Evolutionary conservation across 257 asterid species (phyloP).

Genomic region (Orobanche coerulescens): DNA sequence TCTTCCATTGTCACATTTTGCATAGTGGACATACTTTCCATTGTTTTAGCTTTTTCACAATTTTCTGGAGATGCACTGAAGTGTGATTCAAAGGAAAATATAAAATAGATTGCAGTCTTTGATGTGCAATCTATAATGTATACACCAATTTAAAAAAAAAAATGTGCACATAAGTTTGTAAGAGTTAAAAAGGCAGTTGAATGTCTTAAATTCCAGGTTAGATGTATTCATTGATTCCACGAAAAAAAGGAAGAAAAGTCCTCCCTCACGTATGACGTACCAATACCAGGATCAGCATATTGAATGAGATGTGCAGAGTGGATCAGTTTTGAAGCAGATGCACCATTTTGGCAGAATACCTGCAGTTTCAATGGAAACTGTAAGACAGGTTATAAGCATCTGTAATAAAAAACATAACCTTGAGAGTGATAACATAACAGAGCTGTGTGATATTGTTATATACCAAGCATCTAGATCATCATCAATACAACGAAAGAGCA

Average conservation of each 20-base stretch:
- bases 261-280: no score
- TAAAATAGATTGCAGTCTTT: background rate
- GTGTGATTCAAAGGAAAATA: background rate
- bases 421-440: background rate
- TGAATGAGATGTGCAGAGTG: slow-evolving; percentile 28
- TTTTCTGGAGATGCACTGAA: slow-evolving; percentile 25
- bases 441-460: background rate
- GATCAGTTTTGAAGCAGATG: slow-evolving; percentile 22
- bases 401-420: background rate
- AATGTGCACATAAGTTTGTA: background rate
- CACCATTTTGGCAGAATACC: slow-evolving; percentile 57
- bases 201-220: background rate
- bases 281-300: slow-evolving; percentile 40
- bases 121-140: no score
- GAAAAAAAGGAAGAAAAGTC: background rate
- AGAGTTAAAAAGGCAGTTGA: background rate
- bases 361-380: slow-evolving; percentile 28
- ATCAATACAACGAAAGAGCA: background rate
- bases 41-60: slow-evolving; percentile 25
- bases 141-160: background rate
- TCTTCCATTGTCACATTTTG: slow-evolving; percentile 24
- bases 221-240: background rate
- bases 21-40: slow-evolving; percentile 20
- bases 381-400: slow-evolving; percentile 8
- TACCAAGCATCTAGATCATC: slow-evolving; percentile 7